Conservation (phyloP, 2,329 filamentous ascomycete genomes). For the Volutella citrinella region DNA sequence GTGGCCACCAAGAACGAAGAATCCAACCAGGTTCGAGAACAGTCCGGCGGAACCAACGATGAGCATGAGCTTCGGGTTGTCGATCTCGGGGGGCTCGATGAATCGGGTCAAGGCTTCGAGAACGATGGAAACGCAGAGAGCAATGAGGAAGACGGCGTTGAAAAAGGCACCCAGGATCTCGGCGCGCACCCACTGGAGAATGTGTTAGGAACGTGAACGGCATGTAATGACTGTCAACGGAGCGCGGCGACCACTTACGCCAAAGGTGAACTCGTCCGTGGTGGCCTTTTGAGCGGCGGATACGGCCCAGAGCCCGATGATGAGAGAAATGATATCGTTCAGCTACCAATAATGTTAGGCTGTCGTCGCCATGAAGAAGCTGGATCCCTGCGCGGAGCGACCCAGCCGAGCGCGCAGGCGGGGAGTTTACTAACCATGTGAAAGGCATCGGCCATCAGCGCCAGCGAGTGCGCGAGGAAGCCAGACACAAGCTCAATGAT, state of each 20-base stretch:
- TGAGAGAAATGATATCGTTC: slow-evolving; percentile 94
- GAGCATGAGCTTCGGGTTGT: slow-evolving; percentile 80
- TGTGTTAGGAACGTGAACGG: too few relatives aligned
- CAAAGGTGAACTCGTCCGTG: slow-evolving; percentile 93
- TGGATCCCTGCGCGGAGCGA: too few relatives aligned
- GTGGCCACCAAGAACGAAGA: slow-evolving; percentile 90
- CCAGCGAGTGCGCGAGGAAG: slow-evolving; percentile 85
- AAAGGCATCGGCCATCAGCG: slow-evolving; percentile 93
- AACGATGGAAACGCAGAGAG: slow-evolving; percentile 92
- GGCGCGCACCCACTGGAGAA: slow-evolving; percentile 83
- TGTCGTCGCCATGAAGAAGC: too few relatives aligned
- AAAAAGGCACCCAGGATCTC: slow-evolving; percentile 95
- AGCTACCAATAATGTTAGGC: slow-evolving; percentile 59
- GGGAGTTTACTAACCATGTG: slow-evolving; percentile 72
- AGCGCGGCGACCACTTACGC: too few relatives aligned
- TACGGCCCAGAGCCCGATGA: slow-evolving; percentile 93
- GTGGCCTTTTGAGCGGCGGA: slow-evolving; percentile 80
- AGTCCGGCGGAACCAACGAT: slow-evolving; percentile 86
- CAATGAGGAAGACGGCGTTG: slow-evolving; percentile 96
- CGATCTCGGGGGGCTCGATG: slow-evolving; percentile 84
- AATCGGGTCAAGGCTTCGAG: slow-evolving; percentile 92
- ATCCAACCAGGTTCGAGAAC: slow-evolving; percentile 81
- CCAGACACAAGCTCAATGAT: slow-evolving; percentile 82
- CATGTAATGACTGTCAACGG: too few relatives aligned
- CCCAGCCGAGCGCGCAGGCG: too few relatives aligned